A percentile compares a stretch with the other conserved stretches of the same genome.
Conservation (phyloP, 345 rosid species). For the Turnera subulata region DNA sequence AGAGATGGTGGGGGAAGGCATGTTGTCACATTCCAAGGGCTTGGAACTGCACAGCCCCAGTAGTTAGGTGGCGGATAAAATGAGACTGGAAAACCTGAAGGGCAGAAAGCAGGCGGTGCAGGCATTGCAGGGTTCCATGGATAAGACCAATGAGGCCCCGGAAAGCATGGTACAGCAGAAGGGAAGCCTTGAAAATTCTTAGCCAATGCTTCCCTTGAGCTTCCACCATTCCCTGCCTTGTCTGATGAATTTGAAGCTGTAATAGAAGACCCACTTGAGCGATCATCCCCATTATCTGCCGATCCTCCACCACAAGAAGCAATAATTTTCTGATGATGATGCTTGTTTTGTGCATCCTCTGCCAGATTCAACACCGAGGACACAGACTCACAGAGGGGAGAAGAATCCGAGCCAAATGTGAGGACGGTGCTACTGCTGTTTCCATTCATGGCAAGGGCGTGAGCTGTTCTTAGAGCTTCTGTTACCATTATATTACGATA, state of each 20-base stretch:
- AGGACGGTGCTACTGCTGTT: slow-evolving; percentile 15
- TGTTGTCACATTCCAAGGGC: slow-evolving; percentile 13
- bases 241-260: slow-evolving; percentile 18
- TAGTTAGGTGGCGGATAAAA: slow-evolving; percentile 10
- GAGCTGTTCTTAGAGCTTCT: slow-evolving; percentile 35
- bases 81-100: slow-evolving; percentile 23
- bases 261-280: slow-evolving; percentile 8
- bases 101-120: slow-evolving; percentile 19
- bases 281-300: slow-evolving; percentile 21
- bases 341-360: slow-evolving; percentile 19
- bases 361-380: slow-evolving; percentile 13
- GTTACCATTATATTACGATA: slow-evolving; percentile 20
- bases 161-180: slow-evolving; percentile 14
- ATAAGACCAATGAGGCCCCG: slow-evolving; percentile 14
- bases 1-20: slow-evolving; percentile 3
- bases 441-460: slow-evolving; percentile 16
- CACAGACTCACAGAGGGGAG: slow-evolving; percentile 15
- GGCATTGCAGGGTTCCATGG: slow-evolving; percentile 33
- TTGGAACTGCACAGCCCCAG: slow-evolving; percentile 16
- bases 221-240: slow-evolving; percentile 7
- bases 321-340: slow-evolving; percentile 17
- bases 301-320: slow-evolving; percentile 10
- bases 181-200: slow-evolving; percentile 15
- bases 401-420: slow-evolving; percentile 17
- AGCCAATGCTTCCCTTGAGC: too few species aligned